These are phyloP conservation scores for Capniomyces stellatus DNA, from an alignment of 371 early-diverging fungal species.

Conservation along the genomic window DNA sequence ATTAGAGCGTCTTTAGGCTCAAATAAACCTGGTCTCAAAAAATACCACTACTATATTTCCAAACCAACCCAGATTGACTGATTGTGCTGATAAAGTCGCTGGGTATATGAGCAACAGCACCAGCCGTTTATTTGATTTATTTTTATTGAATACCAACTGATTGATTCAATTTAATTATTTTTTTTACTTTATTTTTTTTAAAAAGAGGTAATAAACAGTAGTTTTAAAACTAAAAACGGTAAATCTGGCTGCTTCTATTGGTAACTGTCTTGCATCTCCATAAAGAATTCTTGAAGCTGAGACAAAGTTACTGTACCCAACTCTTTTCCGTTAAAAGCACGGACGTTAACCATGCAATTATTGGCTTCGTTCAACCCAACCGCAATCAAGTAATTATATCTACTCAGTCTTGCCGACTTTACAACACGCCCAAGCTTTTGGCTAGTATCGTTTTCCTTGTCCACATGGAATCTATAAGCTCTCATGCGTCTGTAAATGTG, in stretches of 20 bases:
- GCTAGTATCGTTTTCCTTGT: constrained; percentile 54
- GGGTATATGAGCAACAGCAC: too few species aligned
- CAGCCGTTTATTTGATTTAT: too few species aligned
- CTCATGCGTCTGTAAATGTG: constrained; percentile 24
- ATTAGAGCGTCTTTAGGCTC: too few species aligned
- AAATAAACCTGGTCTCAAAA: too few species aligned
- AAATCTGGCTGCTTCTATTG: too few species aligned
- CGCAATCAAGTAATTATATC: constrained; percentile 21
- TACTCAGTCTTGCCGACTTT: constrained; percentile 38
- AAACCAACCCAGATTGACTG: too few species aligned
- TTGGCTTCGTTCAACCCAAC: constrained; percentile 21
- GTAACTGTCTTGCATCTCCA: constrained; percentile 9
- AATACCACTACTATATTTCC: too few species aligned
- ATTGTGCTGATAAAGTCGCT: too few species aligned
- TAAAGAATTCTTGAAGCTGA: constrained; percentile 14
- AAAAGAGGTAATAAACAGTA: neutral
- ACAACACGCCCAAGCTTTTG: constrained; percentile 86
- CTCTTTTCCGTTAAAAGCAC: constrained; percentile 9
- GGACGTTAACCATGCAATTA: constrained; percentile 15
- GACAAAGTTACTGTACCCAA: constrained; percentile 10
- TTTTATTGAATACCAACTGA: too few species aligned
- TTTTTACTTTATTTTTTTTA: neutral
- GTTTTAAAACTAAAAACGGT: too few species aligned
- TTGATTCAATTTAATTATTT: neutral
- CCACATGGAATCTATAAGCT: constrained; percentile 53